Percentiles rank a stretch among this genome's conserved stretches.
These are phyloP conservation scores for Pleurotus cornucopiae DNA, from an alignment of 768 basidiomycete genomes.

Conservation along the genomic window DNA sequence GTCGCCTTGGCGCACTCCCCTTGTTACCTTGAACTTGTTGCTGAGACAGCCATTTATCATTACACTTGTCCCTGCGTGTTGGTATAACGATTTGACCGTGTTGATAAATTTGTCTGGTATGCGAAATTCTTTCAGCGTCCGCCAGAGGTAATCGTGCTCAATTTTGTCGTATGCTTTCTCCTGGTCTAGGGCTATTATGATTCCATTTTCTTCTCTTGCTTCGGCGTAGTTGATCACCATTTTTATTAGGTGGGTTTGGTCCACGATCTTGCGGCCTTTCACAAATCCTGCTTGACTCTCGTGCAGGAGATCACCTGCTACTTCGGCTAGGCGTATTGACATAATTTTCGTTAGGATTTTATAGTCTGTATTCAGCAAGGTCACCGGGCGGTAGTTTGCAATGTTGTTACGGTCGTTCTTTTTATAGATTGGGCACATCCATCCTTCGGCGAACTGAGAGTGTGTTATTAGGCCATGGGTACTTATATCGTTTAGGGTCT, in stretches of 20 bases:
- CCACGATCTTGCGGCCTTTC: conserved; percentile 20
- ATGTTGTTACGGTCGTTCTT: conserved; percentile 28
- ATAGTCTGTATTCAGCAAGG: conserved; percentile 31
- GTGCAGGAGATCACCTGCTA: conserved; percentile 22
- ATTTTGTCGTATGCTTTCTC: conserved; percentile 9
- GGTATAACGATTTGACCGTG: conserved; percentile 24
- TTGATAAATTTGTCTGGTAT: conserved; percentile 24
- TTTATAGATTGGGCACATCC: conserved; percentile 39
- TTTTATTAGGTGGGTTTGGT: conserved; percentile 25
- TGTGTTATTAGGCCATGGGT: conserved; percentile 11
- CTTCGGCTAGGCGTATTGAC: conserved; percentile 14
- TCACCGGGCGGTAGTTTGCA: conserved; percentile 33
- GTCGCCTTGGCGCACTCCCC: conserved; percentile 34
- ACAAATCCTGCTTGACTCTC: conserved; percentile 36
- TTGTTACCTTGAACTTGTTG: conserved; percentile 16
- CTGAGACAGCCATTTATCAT: conserved; percentile 29
- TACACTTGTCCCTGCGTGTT: conserved; percentile 22
- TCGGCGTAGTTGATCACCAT: conserved; percentile 20
- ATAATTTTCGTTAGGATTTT: conserved; percentile 27
- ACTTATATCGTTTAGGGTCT: conserved; percentile 26
- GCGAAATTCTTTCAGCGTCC: background rate
- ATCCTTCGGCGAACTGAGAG: conserved; percentile 23
- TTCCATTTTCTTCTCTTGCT: conserved; percentile 18
- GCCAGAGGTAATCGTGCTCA: conserved; percentile 3
- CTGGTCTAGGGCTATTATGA: conserved; percentile 24